Evolutionary conservation across 257 asterid species (phyloP).

Genomic region (Solanum ossicruentum): DNA sequence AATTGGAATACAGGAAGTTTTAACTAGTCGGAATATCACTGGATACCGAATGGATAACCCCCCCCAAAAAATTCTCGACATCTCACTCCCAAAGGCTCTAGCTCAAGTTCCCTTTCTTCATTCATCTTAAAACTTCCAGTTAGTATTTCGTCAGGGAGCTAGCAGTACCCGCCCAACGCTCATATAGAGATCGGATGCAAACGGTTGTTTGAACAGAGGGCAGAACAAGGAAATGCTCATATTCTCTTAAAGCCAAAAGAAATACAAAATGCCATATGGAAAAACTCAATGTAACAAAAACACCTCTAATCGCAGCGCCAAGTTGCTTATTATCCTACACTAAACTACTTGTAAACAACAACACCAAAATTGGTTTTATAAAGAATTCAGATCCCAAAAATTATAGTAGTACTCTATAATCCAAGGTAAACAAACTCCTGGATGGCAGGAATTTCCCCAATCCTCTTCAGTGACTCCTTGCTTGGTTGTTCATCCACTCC

Average conservation of each 20-base stretch:
- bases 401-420: slow-evolving; percentile 16
- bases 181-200: background rate
- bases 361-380: slow-evolving; percentile 16
- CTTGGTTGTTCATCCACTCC: slow-evolving; percentile 92
- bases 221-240: background rate
- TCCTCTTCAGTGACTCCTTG: slow-evolving; percentile 59
- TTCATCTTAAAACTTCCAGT: slow-evolving; percentile 23
- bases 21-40: background rate
- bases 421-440: slow-evolving; percentile 81
- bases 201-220: background rate
- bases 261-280: background rate
- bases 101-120: slow-evolving; percentile 63
- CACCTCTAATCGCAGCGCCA: background rate
- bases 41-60: too few species aligned
- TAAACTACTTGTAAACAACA: slow-evolving; percentile 1
- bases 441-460: slow-evolving; percentile 71
- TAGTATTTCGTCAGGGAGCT: background rate
- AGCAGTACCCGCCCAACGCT: background rate
- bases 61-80: too few species aligned
- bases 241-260: background rate
- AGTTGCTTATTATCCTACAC: slow-evolving; percentile 7
- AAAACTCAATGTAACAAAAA: background rate
- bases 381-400: background rate
- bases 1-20: background rate
- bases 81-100: slow-evolving; percentile 39